phyloP scores from a whole-genome alignment of 2,329 filamentous ascomycete genomes.

The Phaeosphaeria sp. region DNA sequence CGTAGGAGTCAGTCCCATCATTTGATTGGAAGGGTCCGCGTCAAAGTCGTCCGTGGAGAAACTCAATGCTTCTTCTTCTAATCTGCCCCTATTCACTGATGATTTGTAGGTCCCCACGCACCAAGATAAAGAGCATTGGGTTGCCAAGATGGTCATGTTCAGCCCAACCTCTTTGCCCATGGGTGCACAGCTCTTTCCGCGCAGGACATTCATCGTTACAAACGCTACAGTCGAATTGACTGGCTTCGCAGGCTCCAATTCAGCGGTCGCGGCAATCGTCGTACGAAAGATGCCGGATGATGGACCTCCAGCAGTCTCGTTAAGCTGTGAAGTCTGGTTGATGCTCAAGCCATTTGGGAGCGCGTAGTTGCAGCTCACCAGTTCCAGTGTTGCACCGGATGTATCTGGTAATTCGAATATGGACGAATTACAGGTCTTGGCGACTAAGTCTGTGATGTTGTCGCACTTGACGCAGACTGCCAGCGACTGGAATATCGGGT shows the following conservation, averaged over 20 bases:
- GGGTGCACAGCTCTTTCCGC: not conserved
- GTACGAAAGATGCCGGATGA: not conserved
- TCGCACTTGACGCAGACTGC: not conserved
- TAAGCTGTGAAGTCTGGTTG: not conserved
- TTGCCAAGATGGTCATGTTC: not conserved
- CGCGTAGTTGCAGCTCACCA: not conserved
- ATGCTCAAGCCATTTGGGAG: not conserved
- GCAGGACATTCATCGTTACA: not conserved
- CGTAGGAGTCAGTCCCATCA: not conserved
- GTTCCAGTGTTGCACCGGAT: not conserved
- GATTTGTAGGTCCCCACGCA: not conserved
- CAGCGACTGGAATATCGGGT: not conserved
- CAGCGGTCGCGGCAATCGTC: not conserved
- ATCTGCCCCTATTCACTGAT: not conserved
- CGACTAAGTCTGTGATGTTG: not conserved
- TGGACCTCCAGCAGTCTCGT: not conserved
- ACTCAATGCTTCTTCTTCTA: not conserved
- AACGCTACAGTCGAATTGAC: not conserved
- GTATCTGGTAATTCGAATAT: not conserved
- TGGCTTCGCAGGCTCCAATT: not conserved
- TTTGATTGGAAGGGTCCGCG: not conserved
- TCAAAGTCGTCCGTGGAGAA: not conserved
- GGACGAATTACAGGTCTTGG: not conserved
- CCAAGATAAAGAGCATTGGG: not conserved
- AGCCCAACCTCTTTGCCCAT: not conserved